Evolutionary conservation across 2,329 filamentous ascomycete species (phyloP).

Genomic region (Fusarium chaquense): DNA sequence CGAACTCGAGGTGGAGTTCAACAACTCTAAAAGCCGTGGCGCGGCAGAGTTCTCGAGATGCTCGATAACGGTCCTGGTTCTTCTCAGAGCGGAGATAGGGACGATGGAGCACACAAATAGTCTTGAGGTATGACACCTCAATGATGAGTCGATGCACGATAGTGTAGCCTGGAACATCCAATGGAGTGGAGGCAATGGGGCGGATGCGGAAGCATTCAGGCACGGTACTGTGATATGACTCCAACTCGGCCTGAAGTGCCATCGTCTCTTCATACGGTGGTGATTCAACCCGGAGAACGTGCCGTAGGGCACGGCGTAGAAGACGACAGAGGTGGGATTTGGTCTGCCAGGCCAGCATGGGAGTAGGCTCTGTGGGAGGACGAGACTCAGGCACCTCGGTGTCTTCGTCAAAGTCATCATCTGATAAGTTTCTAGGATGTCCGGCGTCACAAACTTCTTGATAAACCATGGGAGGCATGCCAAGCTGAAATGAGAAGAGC

Average conservation of each 20-base stretch:
- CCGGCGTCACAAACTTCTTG: constrained; percentile 61
- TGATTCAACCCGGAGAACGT: constrained; percentile 54
- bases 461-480: constrained; percentile 63
- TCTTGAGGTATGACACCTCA: constrained; percentile 62
- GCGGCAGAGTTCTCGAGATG: constrained; percentile 58
- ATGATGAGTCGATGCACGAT: constrained; percentile 63
- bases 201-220: constrained; percentile 57
- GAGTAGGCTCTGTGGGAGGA: constrained; percentile 58
- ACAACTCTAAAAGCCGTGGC: constrained; percentile 60
- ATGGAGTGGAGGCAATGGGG: constrained; percentile 57
- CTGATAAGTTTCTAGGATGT: constrained; percentile 60
- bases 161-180: constrained; percentile 58
- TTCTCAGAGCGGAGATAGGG: constrained; percentile 58
- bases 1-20: constrained; percentile 61
- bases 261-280: constrained; percentile 53
- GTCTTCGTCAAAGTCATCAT: constrained; percentile 65
- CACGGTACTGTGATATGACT: constrained; percentile 52
- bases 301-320: constrained; percentile 58
- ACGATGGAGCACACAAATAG: constrained; percentile 63
- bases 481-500: constrained; percentile 64
- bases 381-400: constrained; percentile 58
- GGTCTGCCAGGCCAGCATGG: constrained; percentile 57
- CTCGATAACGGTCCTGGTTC: constrained; percentile 53
- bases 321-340: constrained; percentile 60
- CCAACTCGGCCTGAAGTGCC: constrained; percentile 57